phyloP scores from a whole-genome alignment of 1,284 basidiomycete species.

The Lentinula novae-zelandiae region DNA sequence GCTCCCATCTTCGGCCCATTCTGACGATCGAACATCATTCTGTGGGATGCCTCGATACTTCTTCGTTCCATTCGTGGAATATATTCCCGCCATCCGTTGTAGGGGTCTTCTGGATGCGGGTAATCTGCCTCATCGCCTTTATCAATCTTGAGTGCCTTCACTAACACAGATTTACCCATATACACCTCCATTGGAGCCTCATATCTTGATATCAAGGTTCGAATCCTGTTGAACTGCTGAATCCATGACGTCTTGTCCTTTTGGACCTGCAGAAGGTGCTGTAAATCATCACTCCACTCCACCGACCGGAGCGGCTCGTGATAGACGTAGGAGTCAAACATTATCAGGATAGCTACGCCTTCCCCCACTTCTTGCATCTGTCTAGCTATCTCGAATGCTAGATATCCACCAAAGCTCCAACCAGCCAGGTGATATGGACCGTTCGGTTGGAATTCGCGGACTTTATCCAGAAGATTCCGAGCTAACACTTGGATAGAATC shows the following conservation, averaged over 20 bases:
- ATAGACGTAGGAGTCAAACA: not conserved
- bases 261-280: not conserved
- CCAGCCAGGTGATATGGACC: not conserved
- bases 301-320: not conserved
- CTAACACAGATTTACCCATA: not conserved
- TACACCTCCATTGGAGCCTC: not conserved
- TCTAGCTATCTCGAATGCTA: slow-evolving; percentile 1
- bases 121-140: not conserved
- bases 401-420: slow-evolving; percentile 2
- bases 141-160: not conserved
- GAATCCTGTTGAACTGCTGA: not conserved
- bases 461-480: not conserved
- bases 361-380: not conserved
- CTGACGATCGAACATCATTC: not conserved
- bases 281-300: not conserved
- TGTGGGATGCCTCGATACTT: not conserved
- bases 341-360: not conserved
- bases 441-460: not conserved
- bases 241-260: not conserved
- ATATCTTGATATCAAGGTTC: not conserved
- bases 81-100: not conserved
- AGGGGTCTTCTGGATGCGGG: not conserved
- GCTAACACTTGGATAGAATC: not conserved
- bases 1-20: not conserved
- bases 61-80: not conserved